Evolutionary conservation across 2,329 filamentous ascomycete species (phyloP).

Genomic region (Talaromyces islandicus): DNA sequence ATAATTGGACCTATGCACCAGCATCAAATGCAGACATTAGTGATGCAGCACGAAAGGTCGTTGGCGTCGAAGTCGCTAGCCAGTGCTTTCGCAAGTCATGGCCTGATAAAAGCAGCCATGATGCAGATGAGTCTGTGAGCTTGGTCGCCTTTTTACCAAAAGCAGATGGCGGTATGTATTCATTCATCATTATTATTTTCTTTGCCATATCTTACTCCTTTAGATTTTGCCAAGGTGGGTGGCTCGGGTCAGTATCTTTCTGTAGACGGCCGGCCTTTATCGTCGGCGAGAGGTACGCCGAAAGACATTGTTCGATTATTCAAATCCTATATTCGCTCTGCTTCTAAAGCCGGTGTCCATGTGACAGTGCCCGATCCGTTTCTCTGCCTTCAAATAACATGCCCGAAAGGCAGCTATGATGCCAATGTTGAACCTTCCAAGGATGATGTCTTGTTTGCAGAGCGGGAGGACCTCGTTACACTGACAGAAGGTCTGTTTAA

Average conservation of each 20-base stretch:
- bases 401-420: constrained; percentile 52
- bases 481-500: constrained; percentile 41
- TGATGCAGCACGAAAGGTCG: constrained; percentile 52
- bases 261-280: constrained; percentile 53
- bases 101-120: constrained; percentile 17
- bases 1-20: constrained; percentile 57
- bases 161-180: constrained; percentile 29
- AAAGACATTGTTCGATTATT: constrained; percentile 49
- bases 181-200: not conserved
- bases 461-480: constrained; percentile 38
- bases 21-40: constrained; percentile 40
- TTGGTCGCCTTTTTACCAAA: constrained; percentile 48
- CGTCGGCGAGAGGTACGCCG: constrained; percentile 42
- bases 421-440: constrained; percentile 59
- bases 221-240: constrained; percentile 32
- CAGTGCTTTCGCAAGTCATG: constrained; percentile 39
- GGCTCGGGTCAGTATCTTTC: constrained; percentile 47
- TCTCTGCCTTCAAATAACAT: constrained; percentile 49
- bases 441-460: constrained; percentile 55
- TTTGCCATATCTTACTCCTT: constrained; percentile 18
- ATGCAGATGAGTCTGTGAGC: constrained; percentile 26
- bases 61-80: constrained; percentile 48
- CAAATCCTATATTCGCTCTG: constrained; percentile 44
- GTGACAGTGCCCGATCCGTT: constrained; percentile 47
- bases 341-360: constrained; percentile 15